Percentiles rank a stretch among this genome's conserved stretches.
phyloP scores from a whole-genome alignment of 2,329 filamentous ascomycete genomes.

The Venturia aucupariae region DNA sequence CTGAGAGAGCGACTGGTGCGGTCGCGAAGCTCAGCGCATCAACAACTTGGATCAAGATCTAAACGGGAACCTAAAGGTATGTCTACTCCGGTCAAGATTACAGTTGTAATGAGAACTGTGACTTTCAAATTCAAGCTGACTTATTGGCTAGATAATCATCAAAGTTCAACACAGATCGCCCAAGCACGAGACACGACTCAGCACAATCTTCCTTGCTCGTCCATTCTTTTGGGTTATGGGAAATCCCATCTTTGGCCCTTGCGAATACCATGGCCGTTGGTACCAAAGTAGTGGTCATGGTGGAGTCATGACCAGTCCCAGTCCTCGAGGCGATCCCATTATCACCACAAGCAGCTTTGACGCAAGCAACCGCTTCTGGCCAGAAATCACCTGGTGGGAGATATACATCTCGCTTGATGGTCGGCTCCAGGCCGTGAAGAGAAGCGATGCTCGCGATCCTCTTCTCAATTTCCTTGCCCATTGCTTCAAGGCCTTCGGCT shows the following conservation, averaged over 20 bases:
- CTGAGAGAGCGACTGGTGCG: no score
- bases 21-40: no score
- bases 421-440: constrained; percentile 19
- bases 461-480: constrained; percentile 19
- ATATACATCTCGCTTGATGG: constrained; percentile 18
- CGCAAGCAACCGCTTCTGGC: constrained; percentile 20
- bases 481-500: constrained; percentile 18
- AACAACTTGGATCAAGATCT: no score
- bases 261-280: constrained; percentile 61
- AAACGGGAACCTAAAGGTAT: no score
- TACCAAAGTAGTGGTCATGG: constrained; percentile 48
- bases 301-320: constrained; percentile 39
- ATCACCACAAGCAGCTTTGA: constrained; percentile 20
- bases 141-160: constrained; percentile 20
- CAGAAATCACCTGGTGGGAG: constrained; percentile 21
- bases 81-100: not conserved
- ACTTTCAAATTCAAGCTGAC: not conserved
- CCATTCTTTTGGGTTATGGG: constrained; percentile 56
- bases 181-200: constrained; percentile 20
- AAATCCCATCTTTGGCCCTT: constrained; percentile 52
- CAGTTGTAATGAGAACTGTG: not conserved
- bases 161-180: constrained; percentile 23
- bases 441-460: constrained; percentile 17
- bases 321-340: constrained; percentile 19
- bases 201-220: constrained; percentile 50